Percentiles rank a stretch among this genome's conserved stretches.
phyloP scores from a whole-genome alignment of 139 green algal species.

The Chlorella sp. region DNA sequence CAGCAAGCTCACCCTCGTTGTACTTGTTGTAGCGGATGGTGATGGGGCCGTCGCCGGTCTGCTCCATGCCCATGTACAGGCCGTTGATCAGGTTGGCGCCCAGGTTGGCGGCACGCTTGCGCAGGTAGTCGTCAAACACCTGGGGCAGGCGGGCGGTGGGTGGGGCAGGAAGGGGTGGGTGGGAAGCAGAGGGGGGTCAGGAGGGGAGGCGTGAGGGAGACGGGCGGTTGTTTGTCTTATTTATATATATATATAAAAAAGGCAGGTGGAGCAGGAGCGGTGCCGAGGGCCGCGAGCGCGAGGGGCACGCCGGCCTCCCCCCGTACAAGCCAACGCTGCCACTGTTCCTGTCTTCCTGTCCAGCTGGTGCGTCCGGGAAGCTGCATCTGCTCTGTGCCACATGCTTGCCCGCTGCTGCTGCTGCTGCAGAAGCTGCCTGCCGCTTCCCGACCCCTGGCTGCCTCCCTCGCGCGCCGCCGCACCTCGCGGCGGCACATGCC shows the following conservation, averaged over 20 bases:
- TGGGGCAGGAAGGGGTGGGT: neutral
- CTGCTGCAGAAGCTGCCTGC: too few species aligned
- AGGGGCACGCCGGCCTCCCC: too few species aligned
- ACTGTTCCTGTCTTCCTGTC: too few species aligned
- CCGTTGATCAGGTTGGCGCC: slow-evolving; percentile 97
- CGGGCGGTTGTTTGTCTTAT: too few species aligned
- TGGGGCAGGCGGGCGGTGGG: too few species aligned
- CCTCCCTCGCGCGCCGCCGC: too few species aligned
- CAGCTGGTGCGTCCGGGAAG: too few species aligned
- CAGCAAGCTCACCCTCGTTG: slow-evolving; percentile 22
- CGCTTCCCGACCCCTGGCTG: too few species aligned
- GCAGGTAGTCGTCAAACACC: slow-evolving; percentile 96
- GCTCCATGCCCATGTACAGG: slow-evolving; percentile 92
- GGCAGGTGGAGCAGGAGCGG: neutral
- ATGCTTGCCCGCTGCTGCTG: neutral
- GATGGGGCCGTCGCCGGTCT: slow-evolving; percentile 80
- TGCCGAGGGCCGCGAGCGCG: neutral
- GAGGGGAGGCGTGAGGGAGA: neutral
- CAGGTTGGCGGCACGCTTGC: slow-evolving; percentile 86
- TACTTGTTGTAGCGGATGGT: slow-evolving; percentile 96
- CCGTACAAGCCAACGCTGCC: too few species aligned
- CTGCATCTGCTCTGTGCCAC: too few species aligned
- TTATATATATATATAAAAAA: too few species aligned
- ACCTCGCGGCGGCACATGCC: slow-evolving; percentile 96
- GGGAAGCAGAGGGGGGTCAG: neutral